Percentiles rank a stretch among this genome's conserved stretches.
These are phyloP conservation scores for Neopestalotiopsis sp. DNA, from an alignment of 2,329 filamentous ascomycete genomes.

Conservation along the genomic window DNA sequence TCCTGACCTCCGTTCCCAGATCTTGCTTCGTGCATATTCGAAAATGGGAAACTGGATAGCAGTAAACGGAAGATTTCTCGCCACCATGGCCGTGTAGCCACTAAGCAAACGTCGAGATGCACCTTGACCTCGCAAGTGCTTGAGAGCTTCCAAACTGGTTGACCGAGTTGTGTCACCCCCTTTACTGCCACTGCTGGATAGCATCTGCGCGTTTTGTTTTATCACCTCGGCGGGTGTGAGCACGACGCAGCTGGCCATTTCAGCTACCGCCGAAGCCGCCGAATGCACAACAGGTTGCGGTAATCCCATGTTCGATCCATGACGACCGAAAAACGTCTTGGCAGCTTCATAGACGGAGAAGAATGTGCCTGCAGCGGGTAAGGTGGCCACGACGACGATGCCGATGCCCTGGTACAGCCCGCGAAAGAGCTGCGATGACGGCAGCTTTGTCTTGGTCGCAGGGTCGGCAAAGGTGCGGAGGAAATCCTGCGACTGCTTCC, in stretches of 20 bases:
- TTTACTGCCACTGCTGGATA: conserved; percentile 42
- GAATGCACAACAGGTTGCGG: conserved; percentile 76
- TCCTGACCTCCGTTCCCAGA: conserved; percentile 45
- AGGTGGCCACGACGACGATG: conserved; percentile 81
- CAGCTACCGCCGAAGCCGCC: conserved; percentile 75
- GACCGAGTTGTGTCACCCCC: conserved; percentile 28
- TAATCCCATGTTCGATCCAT: conserved; percentile 54
- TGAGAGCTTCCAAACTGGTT: conserved; percentile 56
- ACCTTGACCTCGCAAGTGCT: conserved; percentile 57
- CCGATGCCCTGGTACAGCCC: conserved; percentile 89
- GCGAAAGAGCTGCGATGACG: conserved; percentile 57
- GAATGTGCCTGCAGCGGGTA: conserved; percentile 85
- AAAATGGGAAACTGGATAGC: conserved; percentile 89
- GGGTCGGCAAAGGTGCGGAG: conserved; percentile 67
- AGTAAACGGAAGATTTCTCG: conserved; percentile 85
- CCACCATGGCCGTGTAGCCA: conserved; percentile 82
- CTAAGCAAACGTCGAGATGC: conserved; percentile 63
- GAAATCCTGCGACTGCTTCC: conserved; percentile 81
- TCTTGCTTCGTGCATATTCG: conserved; percentile 69
- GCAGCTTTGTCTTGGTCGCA: conserved; percentile 55
- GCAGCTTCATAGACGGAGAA: conserved; percentile 87
- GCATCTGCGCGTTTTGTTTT: conserved; percentile 93
- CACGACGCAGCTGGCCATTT: conserved; percentile 85
- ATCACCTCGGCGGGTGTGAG: conserved; percentile 89
- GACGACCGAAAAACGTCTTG: conserved; percentile 65